Base-by-base conservation (phyloP, 306 rosid genomes). In the Sphenostylis stenocarpa region DNA sequence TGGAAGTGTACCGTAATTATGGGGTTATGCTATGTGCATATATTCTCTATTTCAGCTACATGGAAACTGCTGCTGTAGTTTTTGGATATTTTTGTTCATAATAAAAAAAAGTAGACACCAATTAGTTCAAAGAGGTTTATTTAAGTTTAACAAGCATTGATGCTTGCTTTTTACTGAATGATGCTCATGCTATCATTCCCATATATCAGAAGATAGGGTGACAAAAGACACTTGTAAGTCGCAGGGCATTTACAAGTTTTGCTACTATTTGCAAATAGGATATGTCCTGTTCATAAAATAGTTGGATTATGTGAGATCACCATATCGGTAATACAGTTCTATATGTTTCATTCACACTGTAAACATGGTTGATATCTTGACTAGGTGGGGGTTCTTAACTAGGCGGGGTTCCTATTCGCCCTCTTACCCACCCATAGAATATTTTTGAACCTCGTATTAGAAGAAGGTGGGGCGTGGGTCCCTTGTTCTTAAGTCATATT, bases 41-140 rank as follows among this genome's bases (percentile, higher is more conserved):
- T 61, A 68, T 45, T 28, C 52, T 57, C 66, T 67, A 64, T 73
- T 67, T 61, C 72, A 72, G 56, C 70, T 67, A 3, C 28, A 47
- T 26, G 75, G 82, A 26, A 48, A 65, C 9, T 72, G 64, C 58
- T 66, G 43, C 52, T 41, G 21, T 26, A 43, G 16, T 41, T 53
- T 63, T 51, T 51, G 63, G 39, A 60, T 29, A 44, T 57, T 43
- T 45, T 70, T 34, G 57, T 71, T 47, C 56, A 11, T 34, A 15
- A 45, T 20, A 55, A 26, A 36, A 19, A n/a, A 65, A 5, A 33
- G 67, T 23, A 9, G 74, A 31, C 21, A 29, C 33, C 38, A 44
- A 2, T 26, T 77, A 38, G 49, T 36, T 17, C 31, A 17, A 20
- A 26, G 47, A 65, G 63, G 21, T 31, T 70, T 71, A 3, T 31